Evolutionary conservation across 2,329 filamentous ascomycete genomes (phyloP), one percentile per base, ranked within the genome.

Genomic region (Graphilbum sp.): DNA sequence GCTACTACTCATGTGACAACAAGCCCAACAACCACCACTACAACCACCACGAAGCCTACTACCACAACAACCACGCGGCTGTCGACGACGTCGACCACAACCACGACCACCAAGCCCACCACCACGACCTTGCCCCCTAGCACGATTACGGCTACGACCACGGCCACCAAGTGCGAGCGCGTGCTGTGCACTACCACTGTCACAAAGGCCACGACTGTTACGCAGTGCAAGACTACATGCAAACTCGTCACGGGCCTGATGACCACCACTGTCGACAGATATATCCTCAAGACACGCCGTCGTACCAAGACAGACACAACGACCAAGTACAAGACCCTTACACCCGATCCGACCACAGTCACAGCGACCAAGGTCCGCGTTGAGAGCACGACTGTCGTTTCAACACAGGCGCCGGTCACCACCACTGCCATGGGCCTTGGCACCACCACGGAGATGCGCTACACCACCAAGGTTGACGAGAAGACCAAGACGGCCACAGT

Each of bases 401-500:
- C 15, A n/a, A 32, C 30, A 4, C 4, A 6, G 11, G 7, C 16
- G n/a, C 18, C 5, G 6, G 7, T 15, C 8, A 34, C 32, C 12
- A 21, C 32, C 12, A 34, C 17, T 5, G 15, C 32, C 5, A 34
- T 18, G 5, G 5, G 19, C 8, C 5, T 15, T 3, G n/a, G 7
- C 18, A 20, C 32, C 18, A 23, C 20, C 10, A 11, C n/a, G 33
- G 21, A 13, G 12, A 16, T 17, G 33, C 20, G 15, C 11, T 3
- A 5, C 5, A 17, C 21, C 10, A 20, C 20, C 6, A 17, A 34
- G 13, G 13, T 34, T 15, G 5, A 7, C 6, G 21, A 24, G 6
- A 5, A 24, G 44, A 45, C 19, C 41, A 47, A 30, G 19, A 57
- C 51, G 10, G 55, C 55, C 18, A 59, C 58, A 15, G 53, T 50